Evolutionary conservation across 208 protist genomes (phyloP).

Genomic region (Histomonas meleagridis): DNA sequence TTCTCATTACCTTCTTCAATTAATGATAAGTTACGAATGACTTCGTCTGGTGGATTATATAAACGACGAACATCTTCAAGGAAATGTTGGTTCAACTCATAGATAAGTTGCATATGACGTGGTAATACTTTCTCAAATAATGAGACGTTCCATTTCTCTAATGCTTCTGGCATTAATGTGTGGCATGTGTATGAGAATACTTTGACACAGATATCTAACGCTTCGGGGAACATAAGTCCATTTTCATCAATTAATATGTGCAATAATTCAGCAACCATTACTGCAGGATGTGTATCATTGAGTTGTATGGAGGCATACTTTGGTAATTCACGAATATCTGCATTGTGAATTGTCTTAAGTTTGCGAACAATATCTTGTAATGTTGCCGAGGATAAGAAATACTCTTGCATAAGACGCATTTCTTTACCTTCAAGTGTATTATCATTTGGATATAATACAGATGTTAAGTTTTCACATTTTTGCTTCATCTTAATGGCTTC

Average conservation of each 20-base stretch:
- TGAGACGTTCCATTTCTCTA: slow-evolving; percentile 65
- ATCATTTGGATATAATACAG: slow-evolving; percentile 33
- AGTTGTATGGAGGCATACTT: slow-evolving; percentile 60
- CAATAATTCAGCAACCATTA: slow-evolving; percentile 66
- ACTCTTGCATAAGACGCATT: slow-evolving; percentile 32
- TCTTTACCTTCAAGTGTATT: not conserved
- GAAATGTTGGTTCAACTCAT: slow-evolving; percentile 65
- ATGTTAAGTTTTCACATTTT: not conserved
- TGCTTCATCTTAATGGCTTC: not conserved
- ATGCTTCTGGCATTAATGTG: slow-evolving; percentile 67
- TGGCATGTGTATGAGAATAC: slow-evolving; percentile 70
- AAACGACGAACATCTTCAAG: slow-evolving; percentile 44
- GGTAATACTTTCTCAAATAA: slow-evolving; percentile 61
- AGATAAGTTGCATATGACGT: slow-evolving; percentile 61
- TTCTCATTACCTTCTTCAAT: slow-evolving; percentile 59
- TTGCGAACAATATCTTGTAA: not conserved
- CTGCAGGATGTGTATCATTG: slow-evolving; percentile 71
- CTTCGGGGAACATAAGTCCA: slow-evolving; percentile 35
- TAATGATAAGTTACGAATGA: slow-evolving; percentile 51
- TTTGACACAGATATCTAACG: not conserved
- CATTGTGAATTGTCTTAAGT: not conserved
- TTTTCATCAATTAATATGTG: slow-evolving; percentile 61
- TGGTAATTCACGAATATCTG: not conserved
- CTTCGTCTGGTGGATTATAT: not conserved
- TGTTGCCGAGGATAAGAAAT: not conserved